These are phyloP conservation scores for Cyclotella distinguenda DNA, from an alignment of 108 stramenopile species.

Conservation along the genomic window DNA sequence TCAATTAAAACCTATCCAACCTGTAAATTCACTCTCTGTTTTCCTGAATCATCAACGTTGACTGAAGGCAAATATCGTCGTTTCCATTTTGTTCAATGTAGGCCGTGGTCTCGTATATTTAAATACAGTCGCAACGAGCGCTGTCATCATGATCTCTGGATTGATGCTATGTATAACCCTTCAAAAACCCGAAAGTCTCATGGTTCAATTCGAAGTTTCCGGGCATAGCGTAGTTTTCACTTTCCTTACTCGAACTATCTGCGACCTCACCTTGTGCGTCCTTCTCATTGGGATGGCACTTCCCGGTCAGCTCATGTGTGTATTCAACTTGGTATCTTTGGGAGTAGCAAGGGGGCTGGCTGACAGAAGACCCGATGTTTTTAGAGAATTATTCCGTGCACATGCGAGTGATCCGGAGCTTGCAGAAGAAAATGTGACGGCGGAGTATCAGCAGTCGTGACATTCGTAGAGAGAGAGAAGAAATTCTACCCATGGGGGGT, in stretches of 20 bases:
- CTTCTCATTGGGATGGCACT: constrained; percentile 11
- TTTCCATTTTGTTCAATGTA: constrained; percentile 16
- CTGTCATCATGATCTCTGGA: constrained; percentile 6
- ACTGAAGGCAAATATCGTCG: constrained; percentile 13
- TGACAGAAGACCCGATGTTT: constrained; percentile 42
- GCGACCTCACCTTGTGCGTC: constrained; percentile 19
- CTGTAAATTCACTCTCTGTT: too few relatives aligned
- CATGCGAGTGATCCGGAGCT: constrained; percentile 35
- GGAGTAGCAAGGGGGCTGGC: constrained; percentile 23
- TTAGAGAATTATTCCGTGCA: constrained; percentile 38
- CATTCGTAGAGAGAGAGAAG: not conserved
- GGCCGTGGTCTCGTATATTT: constrained; percentile 19
- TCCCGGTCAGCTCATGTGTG: constrained; percentile 25
- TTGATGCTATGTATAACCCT: constrained; percentile 25
- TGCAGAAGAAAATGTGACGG: constrained; percentile 7
- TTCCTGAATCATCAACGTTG: too few relatives aligned
- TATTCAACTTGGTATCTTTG: constrained; percentile 22
- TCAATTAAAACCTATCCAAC: too few relatives aligned
- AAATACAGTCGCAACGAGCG: constrained; percentile 2
- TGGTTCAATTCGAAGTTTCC: constrained; percentile 38
- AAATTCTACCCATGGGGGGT: not conserved
- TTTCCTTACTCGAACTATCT: constrained; percentile 21
- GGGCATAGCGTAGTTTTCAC: constrained; percentile 36
- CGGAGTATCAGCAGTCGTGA: constrained; percentile 10
- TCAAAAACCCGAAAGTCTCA: constrained; percentile 33